These are phyloP conservation scores for Nannochloropsis granulata DNA, from an alignment of 108 stramenopile species.

Conservation along the genomic window DNA sequence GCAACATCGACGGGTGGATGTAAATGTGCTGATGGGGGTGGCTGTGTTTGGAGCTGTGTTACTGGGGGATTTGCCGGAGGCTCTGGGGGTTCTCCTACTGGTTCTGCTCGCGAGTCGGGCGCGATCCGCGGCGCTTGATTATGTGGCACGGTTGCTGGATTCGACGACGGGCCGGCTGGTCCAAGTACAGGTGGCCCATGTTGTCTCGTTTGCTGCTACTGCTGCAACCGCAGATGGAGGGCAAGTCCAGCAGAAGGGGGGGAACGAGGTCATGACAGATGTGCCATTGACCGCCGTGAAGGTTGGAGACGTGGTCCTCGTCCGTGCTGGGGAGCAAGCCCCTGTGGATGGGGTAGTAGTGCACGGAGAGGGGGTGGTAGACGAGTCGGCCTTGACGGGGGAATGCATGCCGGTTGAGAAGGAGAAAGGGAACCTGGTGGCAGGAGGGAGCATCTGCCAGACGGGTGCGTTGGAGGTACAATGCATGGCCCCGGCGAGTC, in stretches of 20 bases:
- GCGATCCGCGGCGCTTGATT: neutral
- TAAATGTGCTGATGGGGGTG: neutral
- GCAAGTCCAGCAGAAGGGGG: neutral
- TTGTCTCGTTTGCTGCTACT: neutral
- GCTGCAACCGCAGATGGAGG: neutral
- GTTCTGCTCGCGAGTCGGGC: neutral
- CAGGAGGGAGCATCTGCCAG: neutral
- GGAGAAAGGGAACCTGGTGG: neutral
- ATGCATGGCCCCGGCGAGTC: neutral
- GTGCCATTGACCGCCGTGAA: neutral
- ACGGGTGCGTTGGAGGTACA: neutral
- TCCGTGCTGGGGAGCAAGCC: neutral
- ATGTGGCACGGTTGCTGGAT: neutral
- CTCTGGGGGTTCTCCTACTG: neutral
- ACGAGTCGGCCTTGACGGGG: neutral
- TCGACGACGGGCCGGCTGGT: neutral
- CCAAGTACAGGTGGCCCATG: neutral
- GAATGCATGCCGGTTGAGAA: neutral
- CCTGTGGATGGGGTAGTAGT: neutral
- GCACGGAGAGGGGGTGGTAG: neutral
- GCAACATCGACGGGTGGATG: neutral
- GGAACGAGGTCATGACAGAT: neutral
- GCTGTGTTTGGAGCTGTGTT: neutral
- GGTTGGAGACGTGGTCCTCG: neutral
- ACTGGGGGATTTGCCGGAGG: neutral